Percentiles rank a stretch among this genome's conserved stretches.
Conservation (phyloP, 192 early-diverging fungal species). For the Gigaspora rosea region DNA sequence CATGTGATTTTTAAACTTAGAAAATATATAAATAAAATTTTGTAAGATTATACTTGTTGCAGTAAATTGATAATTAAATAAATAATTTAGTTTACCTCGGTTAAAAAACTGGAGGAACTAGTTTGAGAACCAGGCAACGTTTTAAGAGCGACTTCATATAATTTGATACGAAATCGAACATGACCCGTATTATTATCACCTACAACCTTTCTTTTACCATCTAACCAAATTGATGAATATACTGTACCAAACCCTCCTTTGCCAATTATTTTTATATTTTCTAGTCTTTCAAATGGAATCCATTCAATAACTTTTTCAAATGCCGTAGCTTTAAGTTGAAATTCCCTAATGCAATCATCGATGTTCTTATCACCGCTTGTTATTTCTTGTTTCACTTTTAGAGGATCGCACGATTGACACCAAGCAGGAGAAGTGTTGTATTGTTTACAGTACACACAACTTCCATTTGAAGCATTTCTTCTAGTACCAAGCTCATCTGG, state of each 20-base stretch:
- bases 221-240: neutral
- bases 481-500: neutral
- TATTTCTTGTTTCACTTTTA: neutral
- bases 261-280: neutral
- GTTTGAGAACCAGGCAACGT: neutral
- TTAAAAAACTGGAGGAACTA: neutral
- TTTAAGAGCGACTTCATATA: neutral
- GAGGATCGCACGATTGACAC: neutral
- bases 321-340: neutral
- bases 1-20: neutral
- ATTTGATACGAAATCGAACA: neutral
- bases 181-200: neutral
- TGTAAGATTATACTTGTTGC: neutral
- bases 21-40: neutral
- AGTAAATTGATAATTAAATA: neutral
- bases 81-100: neutral
- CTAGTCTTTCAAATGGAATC: slow-evolving; percentile 8
- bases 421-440: neutral
- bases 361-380: neutral
- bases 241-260: slow-evolving; percentile 13
- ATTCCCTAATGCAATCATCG: neutral
- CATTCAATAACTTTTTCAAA: neutral
- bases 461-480: neutral
- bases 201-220: neutral
- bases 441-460: neutral